Conservation (phyloP, 2,329 filamentous ascomycete species). For the Botryotinia globosa region DNA sequence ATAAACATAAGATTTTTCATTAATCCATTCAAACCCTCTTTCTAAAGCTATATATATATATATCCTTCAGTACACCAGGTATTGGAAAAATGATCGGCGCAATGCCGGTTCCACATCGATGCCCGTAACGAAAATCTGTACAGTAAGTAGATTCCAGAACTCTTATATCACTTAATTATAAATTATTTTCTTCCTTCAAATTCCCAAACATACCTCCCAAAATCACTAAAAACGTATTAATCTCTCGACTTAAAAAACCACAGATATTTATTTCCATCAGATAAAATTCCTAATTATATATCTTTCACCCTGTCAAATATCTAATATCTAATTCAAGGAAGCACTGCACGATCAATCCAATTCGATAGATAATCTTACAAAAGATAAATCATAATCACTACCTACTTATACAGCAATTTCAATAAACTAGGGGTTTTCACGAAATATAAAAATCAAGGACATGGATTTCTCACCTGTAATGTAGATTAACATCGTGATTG, state of each 20-base stretch:
- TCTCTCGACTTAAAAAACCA: not conserved
- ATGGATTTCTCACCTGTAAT: not conserved
- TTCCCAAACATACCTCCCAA: not conserved
- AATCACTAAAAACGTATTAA: not conserved
- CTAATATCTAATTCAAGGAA: not conserved
- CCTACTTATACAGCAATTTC: not conserved
- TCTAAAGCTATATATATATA: too few species aligned
- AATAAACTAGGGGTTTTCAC: not conserved
- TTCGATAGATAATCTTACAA: not conserved
- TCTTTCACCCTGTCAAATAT: not conserved
- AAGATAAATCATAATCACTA: fast-evolving
- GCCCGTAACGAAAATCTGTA: too few species aligned
- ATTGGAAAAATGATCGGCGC: too few species aligned
- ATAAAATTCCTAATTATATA: not conserved
- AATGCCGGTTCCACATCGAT: too few species aligned
- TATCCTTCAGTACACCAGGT: too few species aligned
- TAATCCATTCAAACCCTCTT: too few species aligned
- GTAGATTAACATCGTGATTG: not conserved
- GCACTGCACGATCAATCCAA: not conserved
- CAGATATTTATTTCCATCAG: not conserved
- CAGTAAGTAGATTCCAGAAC: too few species aligned
- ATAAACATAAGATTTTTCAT: too few species aligned
- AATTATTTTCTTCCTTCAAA: too few species aligned
- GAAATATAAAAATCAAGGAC: not conserved
- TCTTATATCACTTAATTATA: too few species aligned